phyloP scores from a whole-genome alignment of 2,329 filamentous ascomycete species.

The Ceratocystiopsis sp. region DNA sequence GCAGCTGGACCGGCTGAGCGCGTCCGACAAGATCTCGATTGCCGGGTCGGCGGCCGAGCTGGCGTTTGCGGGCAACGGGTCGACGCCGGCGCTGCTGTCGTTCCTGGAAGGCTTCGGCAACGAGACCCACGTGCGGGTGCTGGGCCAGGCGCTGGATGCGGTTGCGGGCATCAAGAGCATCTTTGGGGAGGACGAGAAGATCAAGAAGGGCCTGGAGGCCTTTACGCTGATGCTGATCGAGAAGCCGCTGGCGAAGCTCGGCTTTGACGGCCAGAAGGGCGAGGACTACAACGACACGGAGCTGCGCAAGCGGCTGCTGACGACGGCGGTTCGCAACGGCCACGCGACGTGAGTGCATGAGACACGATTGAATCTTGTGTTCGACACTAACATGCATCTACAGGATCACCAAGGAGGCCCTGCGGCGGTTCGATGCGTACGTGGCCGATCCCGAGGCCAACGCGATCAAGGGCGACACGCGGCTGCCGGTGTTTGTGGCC shows the following conservation, averaged over 20 bases:
- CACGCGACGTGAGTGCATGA: conserved; percentile 47
- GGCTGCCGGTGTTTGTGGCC: conserved; percentile 63
- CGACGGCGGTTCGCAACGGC: conserved; percentile 55
- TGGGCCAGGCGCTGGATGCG: conserved; percentile 68
- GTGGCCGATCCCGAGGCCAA: conserved; percentile 46
- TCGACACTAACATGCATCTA: conserved; percentile 15
- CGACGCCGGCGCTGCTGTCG: conserved; percentile 63
- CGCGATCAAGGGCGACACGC: conserved; percentile 67
- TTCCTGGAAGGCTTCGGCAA: conserved; percentile 70
- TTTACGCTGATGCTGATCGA: conserved; percentile 66
- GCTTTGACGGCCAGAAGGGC: conserved; percentile 63
- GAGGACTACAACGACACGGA: conserved; percentile 74
- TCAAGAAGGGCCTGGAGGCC: conserved; percentile 56
- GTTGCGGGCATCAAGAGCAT: conserved; percentile 66
- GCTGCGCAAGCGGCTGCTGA: conserved; percentile 65
- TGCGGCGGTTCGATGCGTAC: conserved; percentile 68
- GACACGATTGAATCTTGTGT: not conserved
- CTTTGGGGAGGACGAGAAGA: conserved; percentile 58
- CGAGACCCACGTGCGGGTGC: conserved; percentile 76
- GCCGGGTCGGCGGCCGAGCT: conserved; percentile 81
- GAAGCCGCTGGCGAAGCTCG: conserved; percentile 58
- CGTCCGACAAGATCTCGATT: conserved; percentile 83
- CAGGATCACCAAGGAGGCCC: conserved; percentile 51
- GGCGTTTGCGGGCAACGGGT: conserved; percentile 71
- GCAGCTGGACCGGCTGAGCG: conserved; percentile 57